Conservation (phyloP, 2,329 filamentous ascomycete species). For the Chalaropsis thielavioides region DNA sequence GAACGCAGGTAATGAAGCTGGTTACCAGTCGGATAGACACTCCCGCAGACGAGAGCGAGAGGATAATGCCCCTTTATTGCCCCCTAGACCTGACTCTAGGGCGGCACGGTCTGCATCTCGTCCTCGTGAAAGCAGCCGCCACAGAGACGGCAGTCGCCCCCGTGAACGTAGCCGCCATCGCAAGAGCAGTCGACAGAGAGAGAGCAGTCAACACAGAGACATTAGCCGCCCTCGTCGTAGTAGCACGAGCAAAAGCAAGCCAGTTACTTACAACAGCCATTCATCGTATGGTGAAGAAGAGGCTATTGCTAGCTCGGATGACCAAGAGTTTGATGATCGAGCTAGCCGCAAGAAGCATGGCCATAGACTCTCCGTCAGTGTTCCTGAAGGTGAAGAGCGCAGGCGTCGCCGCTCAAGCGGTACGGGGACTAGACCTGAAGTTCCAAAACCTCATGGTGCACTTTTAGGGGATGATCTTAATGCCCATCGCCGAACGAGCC, state of each 20-base stretch:
- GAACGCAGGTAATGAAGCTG: not conserved
- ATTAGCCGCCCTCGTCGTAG: conserved; percentile 8
- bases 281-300: conserved; percentile 7
- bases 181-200: not conserved
- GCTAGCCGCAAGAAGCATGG: conserved; percentile 1
- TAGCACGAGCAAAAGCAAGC: conserved; percentile 4
- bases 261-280: not conserved
- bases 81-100: conserved; percentile 18
- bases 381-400: not conserved
- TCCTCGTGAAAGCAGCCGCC: conserved; percentile 2
- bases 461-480: conserved; percentile 12
- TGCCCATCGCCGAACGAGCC: not conserved
- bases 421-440: not conserved
- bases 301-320: conserved; percentile 12
- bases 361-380: not conserved
- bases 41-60: conserved; percentile 20
- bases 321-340: conserved; percentile 1
- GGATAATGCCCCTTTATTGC: conserved; percentile 9
- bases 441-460: not conserved
- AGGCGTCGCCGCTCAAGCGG: conserved; percentile 8
- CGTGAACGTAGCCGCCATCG: conserved; percentile 7
- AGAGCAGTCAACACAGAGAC: not conserved
- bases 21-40: conserved; percentile 36
- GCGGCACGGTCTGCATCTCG: conserved; percentile 4
- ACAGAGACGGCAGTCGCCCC: not conserved